A percentile compares a stretch with the other conserved stretches of the same genome.
These are phyloP conservation scores for Pseudocercospora vitis DNA, from an alignment of 2,329 filamentous ascomycete species.

Conservation along the genomic window DNA sequence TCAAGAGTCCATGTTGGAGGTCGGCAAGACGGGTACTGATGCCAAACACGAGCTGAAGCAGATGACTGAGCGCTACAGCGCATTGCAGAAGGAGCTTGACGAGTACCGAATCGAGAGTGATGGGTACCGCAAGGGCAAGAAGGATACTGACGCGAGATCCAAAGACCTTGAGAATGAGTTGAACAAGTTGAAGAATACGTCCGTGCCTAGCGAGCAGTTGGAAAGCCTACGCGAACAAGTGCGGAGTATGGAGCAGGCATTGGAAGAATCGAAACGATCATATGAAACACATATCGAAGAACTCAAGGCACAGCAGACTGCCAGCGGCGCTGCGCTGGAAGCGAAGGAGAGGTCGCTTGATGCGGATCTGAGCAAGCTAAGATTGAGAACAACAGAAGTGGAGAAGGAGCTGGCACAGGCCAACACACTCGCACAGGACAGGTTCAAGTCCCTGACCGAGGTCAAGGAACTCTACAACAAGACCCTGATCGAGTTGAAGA, in stretches of 20 bases:
- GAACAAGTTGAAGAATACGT: constrained; percentile 43
- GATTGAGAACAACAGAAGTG: constrained; percentile 65
- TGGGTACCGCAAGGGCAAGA: constrained; percentile 24
- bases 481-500: constrained; percentile 80
- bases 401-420: constrained; percentile 83
- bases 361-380: constrained; percentile 69
- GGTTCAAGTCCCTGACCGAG: constrained; percentile 85
- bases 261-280: constrained; percentile 64
- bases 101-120: constrained; percentile 29
- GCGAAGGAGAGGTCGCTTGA: constrained; percentile 58
- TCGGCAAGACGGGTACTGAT: constrained; percentile 32
- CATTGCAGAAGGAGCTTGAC: constrained; percentile 32
- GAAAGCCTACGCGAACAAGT: constrained; percentile 41
- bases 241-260: constrained; percentile 47
- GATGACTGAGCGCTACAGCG: constrained; percentile 28
- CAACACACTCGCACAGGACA: constrained; percentile 78
- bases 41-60: constrained; percentile 36
- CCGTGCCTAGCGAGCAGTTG: constrained; percentile 59
- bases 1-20: constrained; percentile 30
- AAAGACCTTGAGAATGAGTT: constrained; percentile 64
- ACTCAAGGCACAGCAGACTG: constrained; percentile 51
- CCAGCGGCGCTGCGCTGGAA: constrained; percentile 50
- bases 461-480: constrained; percentile 78
- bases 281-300: constrained; percentile 70
- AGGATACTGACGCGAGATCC: constrained; percentile 32